These are phyloP conservation scores for Beauveria sp. DNA, from an alignment of 2,329 filamentous ascomycete genomes.

Conservation along the genomic window DNA sequence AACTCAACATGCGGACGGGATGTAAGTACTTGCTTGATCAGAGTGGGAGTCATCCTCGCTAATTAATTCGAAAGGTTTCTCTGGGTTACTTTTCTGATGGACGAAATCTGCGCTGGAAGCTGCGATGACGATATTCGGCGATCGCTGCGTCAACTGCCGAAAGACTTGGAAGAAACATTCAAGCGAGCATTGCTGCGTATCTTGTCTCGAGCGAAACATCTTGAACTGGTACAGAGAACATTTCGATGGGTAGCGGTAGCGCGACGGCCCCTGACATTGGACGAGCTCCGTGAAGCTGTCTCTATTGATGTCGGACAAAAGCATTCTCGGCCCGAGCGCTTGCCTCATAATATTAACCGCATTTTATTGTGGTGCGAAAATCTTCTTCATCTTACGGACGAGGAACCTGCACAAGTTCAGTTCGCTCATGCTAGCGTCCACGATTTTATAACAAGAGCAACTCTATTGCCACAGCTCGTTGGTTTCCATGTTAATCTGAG, in stretches of 20 bases:
- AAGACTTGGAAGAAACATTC: neutral
- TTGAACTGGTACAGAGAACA: neutral
- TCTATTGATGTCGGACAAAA: conserved; percentile 23
- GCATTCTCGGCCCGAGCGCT: conserved; percentile 8
- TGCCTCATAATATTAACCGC: conserved; percentile 20
- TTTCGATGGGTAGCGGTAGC: conserved; percentile 21
- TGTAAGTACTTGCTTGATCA: neutral
- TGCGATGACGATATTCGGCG: conserved; percentile 18
- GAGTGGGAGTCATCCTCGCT: no score
- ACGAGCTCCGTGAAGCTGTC: conserved; percentile 30
- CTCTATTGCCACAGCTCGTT: neutral
- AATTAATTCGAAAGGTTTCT: conserved; percentile 25
- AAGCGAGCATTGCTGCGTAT: neutral
- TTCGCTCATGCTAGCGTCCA: conserved; percentile 23
- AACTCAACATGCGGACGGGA: neutral
- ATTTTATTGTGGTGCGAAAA: conserved; percentile 26
- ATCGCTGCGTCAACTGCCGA: neutral
- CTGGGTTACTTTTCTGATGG: conserved; percentile 29
- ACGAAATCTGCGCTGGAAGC: conserved; percentile 26
- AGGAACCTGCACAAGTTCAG: conserved; percentile 22
- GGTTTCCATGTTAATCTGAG: neutral
- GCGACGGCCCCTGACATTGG: conserved; percentile 24
- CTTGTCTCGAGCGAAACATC: neutral
- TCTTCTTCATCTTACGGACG: conserved; percentile 23
- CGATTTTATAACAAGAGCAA: neutral